Evolutionary conservation across 192 early-diverging fungal species (phyloP).

Genomic region (Podochytrium sp.): DNA sequence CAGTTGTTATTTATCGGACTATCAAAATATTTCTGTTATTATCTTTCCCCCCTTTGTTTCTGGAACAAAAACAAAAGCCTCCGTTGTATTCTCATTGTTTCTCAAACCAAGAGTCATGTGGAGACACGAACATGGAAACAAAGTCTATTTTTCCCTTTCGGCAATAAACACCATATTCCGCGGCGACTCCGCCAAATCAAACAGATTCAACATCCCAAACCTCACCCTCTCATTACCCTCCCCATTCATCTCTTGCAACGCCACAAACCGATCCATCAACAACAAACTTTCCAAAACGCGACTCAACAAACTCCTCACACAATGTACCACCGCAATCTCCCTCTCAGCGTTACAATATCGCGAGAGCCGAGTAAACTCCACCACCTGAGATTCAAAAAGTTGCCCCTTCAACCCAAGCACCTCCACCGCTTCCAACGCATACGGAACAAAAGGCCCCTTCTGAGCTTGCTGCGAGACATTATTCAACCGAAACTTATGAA

Average conservation of each 20-base stretch:
- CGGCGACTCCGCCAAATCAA: slow-evolving; percentile 30
- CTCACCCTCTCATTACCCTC: not conserved
- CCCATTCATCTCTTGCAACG: slow-evolving; percentile 11
- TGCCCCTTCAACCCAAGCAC: slow-evolving; percentile 8
- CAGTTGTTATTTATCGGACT: no score
- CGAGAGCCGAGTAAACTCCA: slow-evolving; percentile 2
- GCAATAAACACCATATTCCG: slow-evolving; percentile 33
- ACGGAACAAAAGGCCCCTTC: not conserved
- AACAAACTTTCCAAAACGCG: slow-evolving; percentile 32
- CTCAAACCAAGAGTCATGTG: no score
- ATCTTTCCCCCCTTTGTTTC: no score
- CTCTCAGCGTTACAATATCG: slow-evolving; percentile 14
- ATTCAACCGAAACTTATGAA: slow-evolving; percentile 22
- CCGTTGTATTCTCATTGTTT: no score
- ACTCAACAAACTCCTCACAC: slow-evolving; percentile 28
- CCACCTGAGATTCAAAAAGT: not conserved
- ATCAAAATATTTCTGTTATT: no score
- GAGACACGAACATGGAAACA: no score
- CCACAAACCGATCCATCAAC: slow-evolving; percentile 27
- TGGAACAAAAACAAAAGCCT: no score
- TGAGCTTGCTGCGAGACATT: slow-evolving; percentile 7
- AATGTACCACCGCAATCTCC: slow-evolving; percentile 22
- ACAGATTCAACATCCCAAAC: slow-evolving; percentile 27
- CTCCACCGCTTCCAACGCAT: slow-evolving; percentile 18
- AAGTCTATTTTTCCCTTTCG: slow-evolving; percentile 9